Percentiles rank a stretch among this genome's conserved stretches.
Conservation (phyloP, 306 rosid species). For the Ormosia semicastrata region DNA sequence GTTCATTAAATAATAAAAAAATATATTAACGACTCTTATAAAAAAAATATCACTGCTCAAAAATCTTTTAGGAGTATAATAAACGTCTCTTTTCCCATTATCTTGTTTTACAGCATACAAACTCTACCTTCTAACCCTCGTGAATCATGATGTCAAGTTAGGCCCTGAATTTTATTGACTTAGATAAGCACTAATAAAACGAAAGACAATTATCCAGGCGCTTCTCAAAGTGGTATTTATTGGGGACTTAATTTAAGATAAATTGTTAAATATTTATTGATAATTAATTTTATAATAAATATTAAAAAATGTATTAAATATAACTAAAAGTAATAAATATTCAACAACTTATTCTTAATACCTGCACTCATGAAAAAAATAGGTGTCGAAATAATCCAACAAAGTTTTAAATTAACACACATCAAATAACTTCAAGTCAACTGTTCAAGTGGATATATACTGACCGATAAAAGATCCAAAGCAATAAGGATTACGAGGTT, state of each 20-base stretch:
- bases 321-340: too few species aligned
- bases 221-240: background rate
- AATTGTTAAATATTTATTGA: background rate
- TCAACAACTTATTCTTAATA: too few species aligned
- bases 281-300: too few species aligned
- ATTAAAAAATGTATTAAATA: too few species aligned
- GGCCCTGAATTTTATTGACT: slow-evolving; percentile 24
- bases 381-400: too few species aligned
- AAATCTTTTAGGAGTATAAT: too few species aligned
- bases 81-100: background rate
- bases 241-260: too few species aligned
- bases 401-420: background rate
- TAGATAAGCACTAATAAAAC: slow-evolving; percentile 1
- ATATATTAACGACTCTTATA: too few species aligned
- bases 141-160: slow-evolving; percentile 27
- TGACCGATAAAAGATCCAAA: background rate
- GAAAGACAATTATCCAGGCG: background rate
- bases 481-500: background rate
- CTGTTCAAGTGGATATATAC: background rate
- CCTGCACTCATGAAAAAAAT: too few species aligned
- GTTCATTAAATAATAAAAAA: too few species aligned
- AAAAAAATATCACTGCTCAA: too few species aligned
- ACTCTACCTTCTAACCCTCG: background rate
- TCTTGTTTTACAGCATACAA: background rate
- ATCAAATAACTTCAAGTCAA: background rate